Base-by-base conservation (phyloP, 1,284 basidiomycete species). In the Pseudomicrostroma phylloplanum region DNA sequence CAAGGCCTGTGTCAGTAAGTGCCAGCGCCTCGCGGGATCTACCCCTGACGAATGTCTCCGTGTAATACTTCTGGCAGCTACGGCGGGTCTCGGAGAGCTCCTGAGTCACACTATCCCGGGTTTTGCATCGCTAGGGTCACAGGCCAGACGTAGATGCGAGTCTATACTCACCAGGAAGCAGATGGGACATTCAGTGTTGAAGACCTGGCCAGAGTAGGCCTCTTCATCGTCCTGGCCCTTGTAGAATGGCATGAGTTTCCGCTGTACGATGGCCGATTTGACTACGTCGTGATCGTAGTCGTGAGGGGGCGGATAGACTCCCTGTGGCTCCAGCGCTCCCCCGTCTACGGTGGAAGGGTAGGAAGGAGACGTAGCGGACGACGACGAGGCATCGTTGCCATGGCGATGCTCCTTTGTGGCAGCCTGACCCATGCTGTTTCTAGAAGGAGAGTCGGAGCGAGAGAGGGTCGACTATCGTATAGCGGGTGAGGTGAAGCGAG, bases 151-250 rank as follows among this genome's bases (percentile, higher is more conserved):
- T 9, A 36, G 51, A 6, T 17, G 2, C 51, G 21, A 3, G 4
- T 54, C 21, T 13, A 4, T 6, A 86, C 91, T 79, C 72, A 96
- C 93, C 80, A 98, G 83, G 82, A 98, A 97, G 81, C 94, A 98
- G 71, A 98, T 97, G n/a, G 94, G 94, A 82, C 94, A 98, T 80
- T 98, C 96, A 46, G 88, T 84, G 66, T 94, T 88, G 77, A 87
- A 88, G 57, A 89, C 88, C 73, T 89, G 87, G 67, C 89, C 86
- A 89, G 90, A 93, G 60, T 85, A 84, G 13, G 89, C 87, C 36
- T 90, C 88, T 76, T 90, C 96, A 68, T 97, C 94, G 74, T 97
- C 92, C 36, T 96, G 83, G 3, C 93, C 92, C 53, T 91, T 86
- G 81, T 96, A 98, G 82, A 97, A 97, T 0, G 96, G 96, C 0